Conservation (phyloP, 2,329 filamentous ascomycete species). For the Pezicula radicicola region DNA sequence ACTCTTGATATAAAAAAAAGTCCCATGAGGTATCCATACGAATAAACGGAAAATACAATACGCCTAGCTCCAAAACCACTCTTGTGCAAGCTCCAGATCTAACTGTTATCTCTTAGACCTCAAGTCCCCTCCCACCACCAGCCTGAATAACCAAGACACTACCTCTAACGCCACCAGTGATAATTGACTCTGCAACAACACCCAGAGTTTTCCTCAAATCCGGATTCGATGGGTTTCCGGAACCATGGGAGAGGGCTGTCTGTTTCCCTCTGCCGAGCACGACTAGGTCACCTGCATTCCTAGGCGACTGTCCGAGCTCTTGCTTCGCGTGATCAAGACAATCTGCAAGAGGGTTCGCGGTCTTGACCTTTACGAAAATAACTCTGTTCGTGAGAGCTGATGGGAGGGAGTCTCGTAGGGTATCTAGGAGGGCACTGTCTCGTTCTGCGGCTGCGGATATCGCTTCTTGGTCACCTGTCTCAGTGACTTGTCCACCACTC, state of each 20-base stretch:
- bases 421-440: constrained; percentile 49
- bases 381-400: constrained; percentile 49
- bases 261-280: constrained; percentile 52
- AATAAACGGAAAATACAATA: too few species aligned
- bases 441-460: constrained; percentile 19
- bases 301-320: constrained; percentile 57
- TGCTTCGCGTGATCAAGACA: constrained; percentile 49
- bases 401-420: constrained; percentile 53
- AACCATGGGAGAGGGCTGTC: constrained; percentile 12
- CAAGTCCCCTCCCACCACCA: constrained; percentile 18
- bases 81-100: constrained; percentile 1
- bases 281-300: constrained; percentile 69
- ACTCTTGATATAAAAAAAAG: too few species aligned
- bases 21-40: too few species aligned
- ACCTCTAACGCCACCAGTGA: constrained; percentile 55
- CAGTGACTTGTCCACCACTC: constrained; percentile 1
- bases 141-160: constrained; percentile 72
- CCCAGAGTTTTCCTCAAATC: constrained; percentile 54
- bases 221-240: constrained; percentile 20
- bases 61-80: too few species aligned
- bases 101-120: not conserved
- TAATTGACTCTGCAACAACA: constrained; percentile 56
- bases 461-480: constrained; percentile 19
- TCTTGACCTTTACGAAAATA: constrained; percentile 50
- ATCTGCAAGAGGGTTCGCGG: constrained; percentile 35